Evolutionary conservation across 257 asterid species (phyloP).

Genomic region (Salvia miltiorrhiza): DNA sequence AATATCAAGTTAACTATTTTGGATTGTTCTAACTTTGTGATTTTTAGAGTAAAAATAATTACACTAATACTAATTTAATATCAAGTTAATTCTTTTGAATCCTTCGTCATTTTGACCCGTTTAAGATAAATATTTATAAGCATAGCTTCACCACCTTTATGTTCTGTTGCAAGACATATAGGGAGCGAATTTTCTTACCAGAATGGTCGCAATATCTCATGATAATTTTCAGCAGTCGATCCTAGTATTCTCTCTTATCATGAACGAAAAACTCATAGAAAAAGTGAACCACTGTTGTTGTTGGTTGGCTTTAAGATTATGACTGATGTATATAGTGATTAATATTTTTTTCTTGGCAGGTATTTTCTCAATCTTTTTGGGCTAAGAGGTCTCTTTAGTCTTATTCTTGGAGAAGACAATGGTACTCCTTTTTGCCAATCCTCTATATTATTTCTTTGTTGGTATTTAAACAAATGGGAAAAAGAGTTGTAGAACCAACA

Average conservation of each 20-base stretch:
- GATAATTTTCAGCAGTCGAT: constrained; percentile 95
- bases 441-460: not conserved
- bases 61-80: not conserved
- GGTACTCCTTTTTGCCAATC: constrained; percentile 25
- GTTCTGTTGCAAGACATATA: not conserved
- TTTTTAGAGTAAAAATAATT: not conserved
- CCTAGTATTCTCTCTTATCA: constrained; percentile 55
- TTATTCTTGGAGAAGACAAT: constrained; percentile 90
- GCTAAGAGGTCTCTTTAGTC: constrained; percentile 88
- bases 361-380: constrained; percentile 90
- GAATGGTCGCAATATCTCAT: too few species aligned
- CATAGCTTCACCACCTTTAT: not conserved
- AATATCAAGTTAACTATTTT: not conserved
- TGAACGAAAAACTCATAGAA: not conserved
- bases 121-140: not conserved
- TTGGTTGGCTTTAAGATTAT: constrained; percentile 16
- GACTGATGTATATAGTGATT: constrained; percentile 15
- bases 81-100: too few species aligned
- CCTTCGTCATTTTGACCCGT: constrained; percentile 12
- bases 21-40: not conserved
- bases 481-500: not conserved
- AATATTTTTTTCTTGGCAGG: constrained; percentile 42
- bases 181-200: too few species aligned
- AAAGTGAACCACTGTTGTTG: not conserved
- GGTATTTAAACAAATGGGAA: not conserved